Evolutionary conservation across 352 stramenopile genomes (phyloP), one percentile per base, ranked within the genome.

Genomic region (Phytophthora palmivora): DNA sequence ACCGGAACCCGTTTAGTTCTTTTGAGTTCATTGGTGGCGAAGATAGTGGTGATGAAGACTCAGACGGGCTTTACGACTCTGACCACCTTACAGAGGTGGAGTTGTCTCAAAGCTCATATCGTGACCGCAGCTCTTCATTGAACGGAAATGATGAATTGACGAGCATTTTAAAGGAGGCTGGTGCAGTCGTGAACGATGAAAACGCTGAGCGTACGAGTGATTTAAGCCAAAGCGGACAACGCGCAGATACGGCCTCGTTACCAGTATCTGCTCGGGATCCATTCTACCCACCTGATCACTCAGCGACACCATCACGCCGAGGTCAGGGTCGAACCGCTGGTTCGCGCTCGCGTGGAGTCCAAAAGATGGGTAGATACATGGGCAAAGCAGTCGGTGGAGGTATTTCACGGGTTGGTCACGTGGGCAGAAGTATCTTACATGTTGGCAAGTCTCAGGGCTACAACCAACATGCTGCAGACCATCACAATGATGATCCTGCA

Each of bases 11-110:
- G 9, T 81, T 87, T 43, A 79, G 72, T 18, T 91, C 81, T n/a
- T 95, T 94, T 36, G 87, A 93, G 45, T 94, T 93, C 30, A 79
- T 95, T 34, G 84, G 84, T 4, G 87, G 87, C 6, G 86, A 91
- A 76, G 82, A 95, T 51, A 95, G 87, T 45, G 83, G 87, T 0
- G 68, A 81, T 41, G 69, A 77, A 67, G 84, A 95, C 34, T 92
- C 83, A 15, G 83, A 92, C 50, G 83, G 86, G 9, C 47, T 84
- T 0, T 91, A 93, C 58, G 84, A 91, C 43, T 93, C 82, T 5
- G 69, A 77, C 28, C 76, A 91, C 39, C 76, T 93, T 16, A 87
- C 79, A 0, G 84, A 89, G 47, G 82, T 89, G 78, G 84, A 91
- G 14, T 74, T 88, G 39, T 84, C 81, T 42, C 79, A 74, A 22